Conservation (phyloP, 352 stramenopile genomes). For the Pythium grandisporangium region DNA sequence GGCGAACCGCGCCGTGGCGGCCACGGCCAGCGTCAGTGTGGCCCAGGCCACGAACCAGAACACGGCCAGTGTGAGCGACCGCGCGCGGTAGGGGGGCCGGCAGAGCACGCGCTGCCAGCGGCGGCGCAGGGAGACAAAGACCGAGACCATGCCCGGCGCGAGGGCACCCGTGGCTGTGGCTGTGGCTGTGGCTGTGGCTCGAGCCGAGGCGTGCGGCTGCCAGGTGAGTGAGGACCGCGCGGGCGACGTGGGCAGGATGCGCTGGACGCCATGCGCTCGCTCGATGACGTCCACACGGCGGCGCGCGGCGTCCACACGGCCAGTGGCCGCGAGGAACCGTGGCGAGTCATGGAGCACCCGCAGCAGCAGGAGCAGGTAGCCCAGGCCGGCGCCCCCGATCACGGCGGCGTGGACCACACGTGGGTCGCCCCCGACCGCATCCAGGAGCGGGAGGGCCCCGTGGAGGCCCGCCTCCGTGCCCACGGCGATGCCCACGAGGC, state of each 20-base stretch:
- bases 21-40: no score
- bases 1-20: no score
- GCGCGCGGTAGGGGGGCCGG: conserved; percentile 19
- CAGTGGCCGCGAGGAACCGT: conserved; percentile 57
- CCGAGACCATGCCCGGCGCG: conserved; percentile 23
- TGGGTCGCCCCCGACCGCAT: neutral
- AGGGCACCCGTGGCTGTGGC: conserved; percentile 16
- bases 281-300: conserved; percentile 46
- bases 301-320: conserved; percentile 47
- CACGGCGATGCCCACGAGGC: conserved; percentile 26
- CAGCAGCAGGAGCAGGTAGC: conserved; percentile 18
- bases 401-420: conserved; percentile 8
- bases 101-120: conserved; percentile 29
- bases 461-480: conserved; percentile 31
- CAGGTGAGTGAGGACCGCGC: neutral
- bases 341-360: conserved; percentile 42
- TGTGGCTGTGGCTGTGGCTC: no score
- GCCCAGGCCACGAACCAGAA: conserved; percentile 38
- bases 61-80: conserved; percentile 17
- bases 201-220: neutral
- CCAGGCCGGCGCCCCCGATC: conserved; percentile 15
- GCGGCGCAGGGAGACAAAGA: conserved; percentile 24
- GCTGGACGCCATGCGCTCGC: conserved; percentile 38
- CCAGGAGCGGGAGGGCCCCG: conserved; percentile 16
- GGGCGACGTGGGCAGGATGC: conserved; percentile 3